Evolutionary conservation across 2,329 filamentous ascomycete genomes (phyloP).

Genomic region (Pseudogymnoascus sp.): DNA sequence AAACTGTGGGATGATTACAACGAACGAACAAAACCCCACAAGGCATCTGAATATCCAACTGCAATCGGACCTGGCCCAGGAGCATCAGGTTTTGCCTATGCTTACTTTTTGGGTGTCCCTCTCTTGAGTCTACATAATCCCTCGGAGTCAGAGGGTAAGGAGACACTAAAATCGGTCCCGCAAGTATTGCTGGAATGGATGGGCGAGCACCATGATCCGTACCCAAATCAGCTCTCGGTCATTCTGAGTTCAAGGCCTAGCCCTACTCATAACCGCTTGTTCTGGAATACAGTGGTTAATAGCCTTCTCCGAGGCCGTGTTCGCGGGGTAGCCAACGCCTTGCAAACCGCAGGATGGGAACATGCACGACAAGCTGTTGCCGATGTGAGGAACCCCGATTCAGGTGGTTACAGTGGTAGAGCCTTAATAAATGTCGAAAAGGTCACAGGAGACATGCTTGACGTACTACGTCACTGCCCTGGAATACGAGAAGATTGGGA

Average conservation of each 20-base stretch:
- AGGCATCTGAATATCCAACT: constrained; percentile 48
- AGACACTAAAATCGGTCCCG: constrained; percentile 52
- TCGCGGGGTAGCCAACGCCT: constrained; percentile 55
- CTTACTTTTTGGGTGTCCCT: constrained; percentile 70
- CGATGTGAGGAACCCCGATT: constrained; percentile 48
- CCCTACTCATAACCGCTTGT: constrained; percentile 68
- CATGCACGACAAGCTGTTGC: constrained; percentile 59
- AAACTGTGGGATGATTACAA: constrained; percentile 49
- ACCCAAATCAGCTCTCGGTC: constrained; percentile 58
- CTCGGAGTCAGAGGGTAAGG: constrained; percentile 14
- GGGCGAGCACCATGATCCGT: constrained; percentile 65
- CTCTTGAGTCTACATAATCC: constrained; percentile 75
- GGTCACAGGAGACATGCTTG: constrained; percentile 61
- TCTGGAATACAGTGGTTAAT: constrained; percentile 79
- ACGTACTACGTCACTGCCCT: constrained; percentile 68
- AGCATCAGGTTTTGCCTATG: constrained; percentile 63
- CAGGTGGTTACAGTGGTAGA: constrained; percentile 63
- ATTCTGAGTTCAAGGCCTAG: constrained; percentile 61
- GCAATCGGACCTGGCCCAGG: constrained; percentile 60
- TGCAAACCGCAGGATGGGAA: constrained; percentile 72
- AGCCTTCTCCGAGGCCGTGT: constrained; percentile 71
- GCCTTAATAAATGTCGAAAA: constrained; percentile 73
- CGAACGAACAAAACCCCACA: constrained; percentile 39
- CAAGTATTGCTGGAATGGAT: constrained; percentile 81
- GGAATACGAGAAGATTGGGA: constrained; percentile 68